Conservation (phyloP, 1,139 yeast genomes). For the Kodamaea alishanica region DNA sequence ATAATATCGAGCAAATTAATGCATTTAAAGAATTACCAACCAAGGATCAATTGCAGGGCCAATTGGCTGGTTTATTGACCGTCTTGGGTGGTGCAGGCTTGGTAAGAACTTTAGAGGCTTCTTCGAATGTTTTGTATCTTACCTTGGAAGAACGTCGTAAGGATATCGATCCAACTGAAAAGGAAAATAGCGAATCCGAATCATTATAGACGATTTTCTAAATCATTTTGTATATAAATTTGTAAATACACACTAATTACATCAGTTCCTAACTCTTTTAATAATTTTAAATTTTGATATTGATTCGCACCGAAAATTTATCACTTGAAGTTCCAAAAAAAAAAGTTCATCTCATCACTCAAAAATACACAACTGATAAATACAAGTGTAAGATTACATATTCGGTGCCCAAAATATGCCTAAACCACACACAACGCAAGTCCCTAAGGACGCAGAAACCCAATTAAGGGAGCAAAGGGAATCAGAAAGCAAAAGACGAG, state of each 20-base stretch:
- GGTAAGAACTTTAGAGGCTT: slow-evolving; percentile 72
- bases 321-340: not conserved
- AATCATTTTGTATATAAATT: not conserved
- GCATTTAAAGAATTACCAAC: slow-evolving; percentile 71
- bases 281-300: not conserved
- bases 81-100: slow-evolving; percentile 86
- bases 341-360: slow-evolving; percentile 3
- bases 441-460: slow-evolving; percentile 20
- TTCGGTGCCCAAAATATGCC: slow-evolving; percentile 5
- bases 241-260: not conserved
- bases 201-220: too few species aligned
- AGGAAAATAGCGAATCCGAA: slow-evolving; percentile 11
- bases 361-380: not conserved
- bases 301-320: too few species aligned
- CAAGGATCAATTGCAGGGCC: slow-evolving; percentile 68
- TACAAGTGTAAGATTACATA: not conserved
- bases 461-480: slow-evolving; percentile 29
- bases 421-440: slow-evolving; percentile 6
- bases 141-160: slow-evolving; percentile 63
- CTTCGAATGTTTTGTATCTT: slow-evolving; percentile 64
- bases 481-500: slow-evolving; percentile 36
- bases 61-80: slow-evolving; percentile 81
- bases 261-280: not conserved
- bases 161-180: slow-evolving; percentile 33
- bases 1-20: slow-evolving; percentile 52